A percentile compares a stretch with the other conserved stretches of the same genome.
These are phyloP conservation scores for Eutypa lata DNA, from an alignment of 2,329 filamentous ascomycete genomes.

Conservation along the genomic window DNA sequence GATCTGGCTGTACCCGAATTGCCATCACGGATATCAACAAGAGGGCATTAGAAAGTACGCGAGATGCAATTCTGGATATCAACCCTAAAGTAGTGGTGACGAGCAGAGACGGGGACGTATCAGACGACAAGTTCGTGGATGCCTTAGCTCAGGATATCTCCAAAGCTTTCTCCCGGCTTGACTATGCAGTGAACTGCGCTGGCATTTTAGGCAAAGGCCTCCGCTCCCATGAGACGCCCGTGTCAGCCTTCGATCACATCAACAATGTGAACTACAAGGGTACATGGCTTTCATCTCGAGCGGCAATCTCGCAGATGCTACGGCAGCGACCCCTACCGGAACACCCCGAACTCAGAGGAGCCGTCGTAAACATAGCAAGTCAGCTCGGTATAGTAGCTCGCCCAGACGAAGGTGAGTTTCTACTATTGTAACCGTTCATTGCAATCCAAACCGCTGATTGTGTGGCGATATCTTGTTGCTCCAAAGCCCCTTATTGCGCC, in stretches of 20 bases:
- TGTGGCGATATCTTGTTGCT: too few species aligned
- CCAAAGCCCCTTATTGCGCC: constrained; percentile 50
- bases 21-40: constrained; percentile 52
- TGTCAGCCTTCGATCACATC: constrained; percentile 48
- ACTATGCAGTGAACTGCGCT: constrained; percentile 56
- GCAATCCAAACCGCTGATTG: too few species aligned
- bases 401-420: constrained; percentile 38
- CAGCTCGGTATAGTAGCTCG: constrained; percentile 49
- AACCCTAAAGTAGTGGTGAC: constrained; percentile 33
- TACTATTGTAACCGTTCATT: too few species aligned
- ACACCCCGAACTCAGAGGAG: constrained; percentile 41
- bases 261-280: constrained; percentile 54
- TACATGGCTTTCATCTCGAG: constrained; percentile 44
- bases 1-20: constrained; percentile 46
- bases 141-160: constrained; percentile 31
- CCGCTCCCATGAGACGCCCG: constrained; percentile 43
- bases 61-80: constrained; percentile 27
- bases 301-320: constrained; percentile 43
- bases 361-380: constrained; percentile 51
- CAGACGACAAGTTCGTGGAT: constrained; percentile 42
- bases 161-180: constrained; percentile 41
- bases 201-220: constrained; percentile 44
- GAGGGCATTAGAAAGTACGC: constrained; percentile 34
- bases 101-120: constrained; percentile 41
- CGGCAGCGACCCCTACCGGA: constrained; percentile 38